A percentile compares a stretch with the other conserved stretches of the same genome.
Conservation (phyloP, 495 filamentous ascomycete species). For the Xylaria nigripes region DNA sequence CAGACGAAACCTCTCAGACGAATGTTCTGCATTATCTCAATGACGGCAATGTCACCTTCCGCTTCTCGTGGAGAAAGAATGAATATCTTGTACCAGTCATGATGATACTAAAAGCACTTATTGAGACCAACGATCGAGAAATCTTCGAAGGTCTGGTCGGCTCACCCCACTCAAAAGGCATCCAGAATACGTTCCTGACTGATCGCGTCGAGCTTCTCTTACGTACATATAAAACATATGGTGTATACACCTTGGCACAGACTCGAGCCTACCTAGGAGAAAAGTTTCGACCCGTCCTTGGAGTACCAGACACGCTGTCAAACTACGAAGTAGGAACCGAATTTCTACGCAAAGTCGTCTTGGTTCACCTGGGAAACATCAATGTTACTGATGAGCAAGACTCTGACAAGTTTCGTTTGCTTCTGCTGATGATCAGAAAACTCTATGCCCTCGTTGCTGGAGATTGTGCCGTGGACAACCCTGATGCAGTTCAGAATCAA, state of each 20-base stretch:
- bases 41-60: conserved; percentile 91
- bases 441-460: conserved; percentile 87
- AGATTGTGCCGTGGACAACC: conserved; percentile 88
- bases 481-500: conserved; percentile 90
- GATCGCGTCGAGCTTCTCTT: conserved; percentile 89
- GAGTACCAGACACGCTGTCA: conserved; percentile 67
- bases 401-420: conserved; percentile 85
- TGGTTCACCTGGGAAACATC: conserved; percentile 79
- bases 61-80: conserved; percentile 96
- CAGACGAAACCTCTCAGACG: conserved; percentile 94
- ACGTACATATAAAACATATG: conserved; percentile 86
- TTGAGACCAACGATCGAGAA: conserved; percentile 92
- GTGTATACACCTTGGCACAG: conserved; percentile 64
- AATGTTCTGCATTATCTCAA: conserved; percentile 93
- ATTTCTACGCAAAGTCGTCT: conserved; percentile 79
- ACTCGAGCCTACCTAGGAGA: conserved; percentile 77
- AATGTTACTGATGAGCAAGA: conserved; percentile 75
- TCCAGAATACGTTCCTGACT: conserved; percentile 84
- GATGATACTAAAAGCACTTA: conserved; percentile 92
- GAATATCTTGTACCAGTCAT: conserved; percentile 89
- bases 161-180: conserved; percentile 58
- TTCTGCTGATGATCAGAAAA: conserved; percentile 94
- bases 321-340: conserved; percentile 84
- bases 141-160: conserved; percentile 89
- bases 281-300: conserved; percentile 80